Evolutionary conservation across 1,284 basidiomycete species (phyloP), one percentile per base, ranked within the genome.

Genomic region (Melampsora occidentalis): DNA sequence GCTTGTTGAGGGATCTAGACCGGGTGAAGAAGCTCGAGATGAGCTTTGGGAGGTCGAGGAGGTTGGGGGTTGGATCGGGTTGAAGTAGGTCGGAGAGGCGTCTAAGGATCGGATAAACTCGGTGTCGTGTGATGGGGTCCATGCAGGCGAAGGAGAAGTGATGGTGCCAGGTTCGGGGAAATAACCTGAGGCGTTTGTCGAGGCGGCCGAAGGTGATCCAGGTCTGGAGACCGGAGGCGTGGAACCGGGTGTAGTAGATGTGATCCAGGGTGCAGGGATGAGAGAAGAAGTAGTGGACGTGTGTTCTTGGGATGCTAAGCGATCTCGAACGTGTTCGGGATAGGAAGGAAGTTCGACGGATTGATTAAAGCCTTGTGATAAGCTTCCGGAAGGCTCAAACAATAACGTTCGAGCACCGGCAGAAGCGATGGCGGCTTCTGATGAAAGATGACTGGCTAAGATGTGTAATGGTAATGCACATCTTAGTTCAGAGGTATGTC

Each of bases 391-490:
- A 49, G 80, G 79, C 31, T 88, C 88, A 65, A 89, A 87, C 10
- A 90, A 84, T 7, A 90, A 83, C 39, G 90, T 88, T 31, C 93
- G 88, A 0, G 92, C 92, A 12, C 86, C 86, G 31, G 89, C 86
- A 5, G 92, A 90, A 33, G 89, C 87, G 0, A 86, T 84, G 59
- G 89, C 86, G 0, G 92, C 90, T 82, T 96, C 93, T 20, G 89
- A 86, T 10, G 91, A 86, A 1, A 94, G 84, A 10, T 87, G 85
- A 77, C 87, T 81, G 79, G 94, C 90, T 31, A 97, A 89, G 57
- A 97, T 86, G 80, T 91, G 88, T 49, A 97, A 85, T 0, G 94
- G 94, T 0, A 97, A 86, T 0, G 93, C 94, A 82, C 94, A 97
- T 9, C 94, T 89, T 25, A 97, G 86, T 83, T 96, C 93, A 2